Conservation (phyloP, 768 basidiomycete species). For the Rhodotorula kratochvilovae region DNA sequence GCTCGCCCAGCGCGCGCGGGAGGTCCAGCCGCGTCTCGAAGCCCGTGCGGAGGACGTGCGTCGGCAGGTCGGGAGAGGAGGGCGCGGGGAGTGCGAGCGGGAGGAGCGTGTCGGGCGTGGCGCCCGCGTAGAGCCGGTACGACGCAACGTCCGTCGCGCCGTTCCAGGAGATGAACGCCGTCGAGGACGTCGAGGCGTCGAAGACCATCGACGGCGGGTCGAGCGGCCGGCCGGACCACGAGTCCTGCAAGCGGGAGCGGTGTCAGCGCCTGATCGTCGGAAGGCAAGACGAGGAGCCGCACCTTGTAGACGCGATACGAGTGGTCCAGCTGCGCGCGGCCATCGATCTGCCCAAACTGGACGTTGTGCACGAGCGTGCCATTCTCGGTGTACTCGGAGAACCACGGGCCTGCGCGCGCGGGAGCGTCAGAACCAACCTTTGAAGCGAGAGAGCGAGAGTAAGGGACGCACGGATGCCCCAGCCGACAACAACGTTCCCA, state of each 20-base stretch:
- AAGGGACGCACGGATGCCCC: background rate
- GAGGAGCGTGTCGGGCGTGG: background rate
- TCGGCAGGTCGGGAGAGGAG: too few relatives aligned
- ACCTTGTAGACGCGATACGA: conserved; percentile 12
- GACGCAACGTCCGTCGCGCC: conserved; percentile 1
- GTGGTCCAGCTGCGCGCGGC: background rate
- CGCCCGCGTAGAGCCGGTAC: background rate
- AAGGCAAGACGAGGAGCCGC: background rate
- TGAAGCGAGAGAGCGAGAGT: too few relatives aligned
- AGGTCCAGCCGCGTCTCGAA: conserved; percentile 2
- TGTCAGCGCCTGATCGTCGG: too few relatives aligned
- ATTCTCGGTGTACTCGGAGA: background rate
- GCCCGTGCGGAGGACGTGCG: background rate
- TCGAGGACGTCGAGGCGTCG: background rate
- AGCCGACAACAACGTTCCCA: conserved; percentile 4
- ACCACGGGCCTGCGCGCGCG: background rate
- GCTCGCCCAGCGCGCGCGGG: background rate
- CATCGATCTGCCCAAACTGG: background rate
- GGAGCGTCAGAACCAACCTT: too few relatives aligned
- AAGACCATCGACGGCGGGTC: background rate
- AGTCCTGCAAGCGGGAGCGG: background rate
- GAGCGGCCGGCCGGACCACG: background rate
- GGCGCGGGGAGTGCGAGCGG: background rate
- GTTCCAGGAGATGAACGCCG: conserved; percentile 3
- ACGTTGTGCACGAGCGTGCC: background rate